Conservation (phyloP, 345 rosid species). For the Pistacia vera region DNA sequence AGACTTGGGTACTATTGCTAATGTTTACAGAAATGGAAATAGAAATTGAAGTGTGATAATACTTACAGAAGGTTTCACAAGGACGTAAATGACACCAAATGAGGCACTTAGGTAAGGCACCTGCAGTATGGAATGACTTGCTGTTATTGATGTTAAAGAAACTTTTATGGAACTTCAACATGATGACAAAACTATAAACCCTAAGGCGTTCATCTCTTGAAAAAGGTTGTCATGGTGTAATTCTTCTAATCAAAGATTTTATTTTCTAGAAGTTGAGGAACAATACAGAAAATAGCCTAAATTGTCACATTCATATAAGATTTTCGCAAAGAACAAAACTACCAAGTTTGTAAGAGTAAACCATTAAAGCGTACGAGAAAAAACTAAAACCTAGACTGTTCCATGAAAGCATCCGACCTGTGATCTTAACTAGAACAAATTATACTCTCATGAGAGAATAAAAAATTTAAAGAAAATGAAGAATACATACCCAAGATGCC, state of each 20-base stretch:
- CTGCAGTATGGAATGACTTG: slow-evolving; percentile 28
- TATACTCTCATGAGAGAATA: neutral
- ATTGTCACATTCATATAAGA: neutral
- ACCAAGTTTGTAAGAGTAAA: too few relatives aligned
- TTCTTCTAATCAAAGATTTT: too few relatives aligned
- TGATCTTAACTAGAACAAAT: neutral
- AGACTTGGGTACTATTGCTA: neutral
- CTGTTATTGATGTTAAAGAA: neutral
- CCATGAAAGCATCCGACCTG: neutral
- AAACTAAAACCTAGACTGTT: too few relatives aligned
- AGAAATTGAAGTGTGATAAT: too few relatives aligned
- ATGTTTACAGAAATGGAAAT: neutral
- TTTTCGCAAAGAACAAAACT: too few relatives aligned
- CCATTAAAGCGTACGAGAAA: too few relatives aligned
- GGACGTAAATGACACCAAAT: slow-evolving; percentile 51
- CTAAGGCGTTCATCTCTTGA: neutral
- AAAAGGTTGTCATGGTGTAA: neutral
- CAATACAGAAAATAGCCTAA: neutral
- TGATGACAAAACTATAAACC: neutral
- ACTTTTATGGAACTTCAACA: neutral
- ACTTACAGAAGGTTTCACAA: slow-evolving; percentile 53
- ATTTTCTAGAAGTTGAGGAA: neutral
- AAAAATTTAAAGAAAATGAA: neutral
- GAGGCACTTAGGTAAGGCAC: slow-evolving; percentile 57
- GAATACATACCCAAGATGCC: slow-evolving; percentile 57